Evolutionary conservation across 164 flowering plant genomes (phyloP).

Genomic region (Piper betle): DNA sequence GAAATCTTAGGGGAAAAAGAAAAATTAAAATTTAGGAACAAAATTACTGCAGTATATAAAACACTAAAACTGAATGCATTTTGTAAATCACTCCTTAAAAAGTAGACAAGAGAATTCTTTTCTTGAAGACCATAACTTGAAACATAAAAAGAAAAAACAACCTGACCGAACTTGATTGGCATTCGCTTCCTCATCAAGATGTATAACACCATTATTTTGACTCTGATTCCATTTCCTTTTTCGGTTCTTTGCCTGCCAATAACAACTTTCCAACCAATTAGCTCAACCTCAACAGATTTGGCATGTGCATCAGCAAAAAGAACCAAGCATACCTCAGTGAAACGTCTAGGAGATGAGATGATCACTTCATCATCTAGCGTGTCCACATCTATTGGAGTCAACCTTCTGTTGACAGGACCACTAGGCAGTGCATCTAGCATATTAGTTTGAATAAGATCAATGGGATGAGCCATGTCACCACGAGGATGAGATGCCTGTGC

Average conservation of each 20-base stretch:
- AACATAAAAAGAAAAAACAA: neutral
- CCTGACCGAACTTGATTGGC: slow-evolving; percentile 8
- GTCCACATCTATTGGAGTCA: slow-evolving; percentile 49
- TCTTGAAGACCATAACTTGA: neutral
- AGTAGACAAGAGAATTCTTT: no score
- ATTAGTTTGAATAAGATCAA: neutral
- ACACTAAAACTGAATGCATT: no score
- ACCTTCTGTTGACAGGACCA: slow-evolving; percentile 3
- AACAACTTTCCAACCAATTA: neutral
- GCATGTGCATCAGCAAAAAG: neutral
- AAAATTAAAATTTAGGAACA: no score
- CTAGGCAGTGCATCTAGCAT: neutral
- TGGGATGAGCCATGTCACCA: slow-evolving; percentile 13
- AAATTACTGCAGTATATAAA: no score
- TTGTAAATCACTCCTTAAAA: no score
- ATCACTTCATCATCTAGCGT: slow-evolving; percentile 68
- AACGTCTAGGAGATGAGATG: slow-evolving; percentile 54
- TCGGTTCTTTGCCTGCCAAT: slow-evolving; percentile 49
- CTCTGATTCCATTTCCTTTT: slow-evolving; percentile 37
- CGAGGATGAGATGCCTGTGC: slow-evolving; percentile 10
- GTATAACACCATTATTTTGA: slow-evolving; percentile 1
- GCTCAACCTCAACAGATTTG: neutral
- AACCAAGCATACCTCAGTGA: slow-evolving; percentile 36
- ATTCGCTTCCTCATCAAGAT: slow-evolving; percentile 39
- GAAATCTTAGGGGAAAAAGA: no score